Evolutionary conservation across 2,329 filamentous ascomycete species (phyloP).

Genomic region (Keithomyces neogunnii): DNA sequence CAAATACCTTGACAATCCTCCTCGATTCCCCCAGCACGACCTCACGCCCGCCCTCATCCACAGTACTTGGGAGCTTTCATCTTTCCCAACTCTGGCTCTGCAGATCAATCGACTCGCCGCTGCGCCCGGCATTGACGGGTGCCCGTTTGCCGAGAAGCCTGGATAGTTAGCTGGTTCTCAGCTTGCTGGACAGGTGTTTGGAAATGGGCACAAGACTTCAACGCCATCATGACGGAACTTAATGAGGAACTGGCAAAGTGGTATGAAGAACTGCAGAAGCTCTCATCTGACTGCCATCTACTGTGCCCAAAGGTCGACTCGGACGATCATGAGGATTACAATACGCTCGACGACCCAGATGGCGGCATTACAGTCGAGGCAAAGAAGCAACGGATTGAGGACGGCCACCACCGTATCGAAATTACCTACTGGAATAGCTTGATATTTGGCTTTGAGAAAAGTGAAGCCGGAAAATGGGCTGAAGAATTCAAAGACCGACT

Average conservation of each 20-base stretch:
- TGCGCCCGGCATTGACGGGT: no score
- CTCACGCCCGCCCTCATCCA: no score
- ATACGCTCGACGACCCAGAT: slow-evolving; percentile 35
- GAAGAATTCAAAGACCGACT: slow-evolving; percentile 50
- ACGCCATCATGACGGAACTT: slow-evolving; percentile 26
- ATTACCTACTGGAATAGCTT: slow-evolving; percentile 60
- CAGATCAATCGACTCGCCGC: no score
- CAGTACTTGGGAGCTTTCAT: no score
- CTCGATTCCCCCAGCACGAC: no score
- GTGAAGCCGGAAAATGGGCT: slow-evolving; percentile 51
- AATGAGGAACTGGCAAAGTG: slow-evolving; percentile 33
- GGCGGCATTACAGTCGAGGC: slow-evolving; percentile 40
- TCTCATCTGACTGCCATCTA: slow-evolving; percentile 49
- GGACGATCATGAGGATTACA: slow-evolving; percentile 56
- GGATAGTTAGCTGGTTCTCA: background rate
- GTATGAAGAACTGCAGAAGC: slow-evolving; percentile 33
- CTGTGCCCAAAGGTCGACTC: slow-evolving; percentile 58
- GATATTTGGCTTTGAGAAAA: slow-evolving; percentile 57
- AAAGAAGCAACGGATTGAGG: slow-evolving; percentile 44
- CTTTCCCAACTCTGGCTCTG: no score
- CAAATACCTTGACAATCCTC: no score
- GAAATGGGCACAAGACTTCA: slow-evolving; percentile 3
- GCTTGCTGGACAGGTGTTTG: background rate
- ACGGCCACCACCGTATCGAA: slow-evolving; percentile 47
- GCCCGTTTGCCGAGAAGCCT: background rate